Evolutionary conservation across 2,329 filamentous ascomycete genomes (phyloP).

Genomic region (Geosmithia morbida): DNA sequence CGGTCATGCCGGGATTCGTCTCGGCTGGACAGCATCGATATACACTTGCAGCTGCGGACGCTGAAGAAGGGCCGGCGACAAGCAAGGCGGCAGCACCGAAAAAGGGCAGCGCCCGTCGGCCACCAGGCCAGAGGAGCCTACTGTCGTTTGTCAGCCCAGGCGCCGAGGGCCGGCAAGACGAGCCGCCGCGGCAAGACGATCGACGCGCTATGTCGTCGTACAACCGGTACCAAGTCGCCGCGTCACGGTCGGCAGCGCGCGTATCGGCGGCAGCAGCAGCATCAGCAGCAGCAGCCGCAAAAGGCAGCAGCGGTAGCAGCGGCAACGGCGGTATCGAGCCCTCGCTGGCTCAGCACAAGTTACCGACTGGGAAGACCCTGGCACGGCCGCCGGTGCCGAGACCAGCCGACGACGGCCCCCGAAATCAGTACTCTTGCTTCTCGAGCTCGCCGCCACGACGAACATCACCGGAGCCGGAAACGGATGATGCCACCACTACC

Average conservation of each 20-base stretch:
- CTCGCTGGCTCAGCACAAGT: conserved; percentile 21
- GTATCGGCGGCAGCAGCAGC: conserved; percentile 3
- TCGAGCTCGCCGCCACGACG: conserved; percentile 39
- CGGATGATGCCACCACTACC: conserved; percentile 9
- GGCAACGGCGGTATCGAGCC: conserved; percentile 11
- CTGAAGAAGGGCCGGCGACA: conserved; percentile 2
- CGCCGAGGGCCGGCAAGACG: conserved; percentile 6
- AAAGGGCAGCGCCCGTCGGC: conserved; percentile 15
- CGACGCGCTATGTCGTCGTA: conserved; percentile 6
- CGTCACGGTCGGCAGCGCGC: conserved; percentile 7
- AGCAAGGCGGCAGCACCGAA: conserved; percentile 7
- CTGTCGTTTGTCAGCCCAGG: conserved; percentile 19
- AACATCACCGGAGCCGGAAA: conserved; percentile 7
- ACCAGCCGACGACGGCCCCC: conserved; percentile 12
- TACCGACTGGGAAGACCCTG: conserved; percentile 20
- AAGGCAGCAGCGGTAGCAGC: background rate
- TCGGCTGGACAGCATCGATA: conserved; percentile 41
- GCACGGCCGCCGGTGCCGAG: conserved; percentile 12
- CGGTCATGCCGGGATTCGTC: conserved; percentile 41
- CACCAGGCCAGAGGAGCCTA: conserved; percentile 25
- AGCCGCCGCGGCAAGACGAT: conserved; percentile 3
- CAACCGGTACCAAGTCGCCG: conserved; percentile 12
- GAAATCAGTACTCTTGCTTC: conserved; percentile 39
- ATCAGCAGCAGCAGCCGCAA: background rate
- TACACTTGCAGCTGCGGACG: conserved; percentile 13